These are phyloP conservation scores for Dioszegia hungarica DNA, from an alignment of 768 basidiomycete genomes.

Conservation along the genomic window DNA sequence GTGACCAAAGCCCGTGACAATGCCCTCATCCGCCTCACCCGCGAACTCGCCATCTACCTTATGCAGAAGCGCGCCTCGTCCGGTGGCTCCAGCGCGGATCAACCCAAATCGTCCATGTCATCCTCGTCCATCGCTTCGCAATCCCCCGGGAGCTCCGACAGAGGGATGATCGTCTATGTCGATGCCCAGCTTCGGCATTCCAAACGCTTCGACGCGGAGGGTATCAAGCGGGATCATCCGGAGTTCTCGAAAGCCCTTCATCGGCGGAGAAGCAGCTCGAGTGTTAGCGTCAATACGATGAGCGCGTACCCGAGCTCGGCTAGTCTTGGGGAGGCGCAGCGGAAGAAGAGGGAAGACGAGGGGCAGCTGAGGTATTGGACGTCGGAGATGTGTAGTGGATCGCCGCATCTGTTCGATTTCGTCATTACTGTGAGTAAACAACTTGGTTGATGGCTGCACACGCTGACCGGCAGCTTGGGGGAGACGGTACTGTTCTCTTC, in stretches of 20 bases:
- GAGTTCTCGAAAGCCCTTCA: conserved; percentile 77
- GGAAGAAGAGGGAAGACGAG: conserved; percentile 56
- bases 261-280: conserved; percentile 63
- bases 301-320: conserved; percentile 57
- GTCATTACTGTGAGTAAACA: conserved; percentile 75
- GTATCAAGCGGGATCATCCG: conserved; percentile 78
- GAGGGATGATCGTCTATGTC: conserved; percentile 91
- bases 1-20: conserved; percentile 98
- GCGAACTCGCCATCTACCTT: conserved; percentile 87
- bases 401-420: conserved; percentile 92
- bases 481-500: conserved; percentile 96
- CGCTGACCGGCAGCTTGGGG: conserved; percentile 66
- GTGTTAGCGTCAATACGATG: conserved; percentile 48
- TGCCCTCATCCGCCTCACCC: conserved; percentile 86
- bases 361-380: conserved; percentile 98
- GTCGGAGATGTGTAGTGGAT: conserved; percentile 84
- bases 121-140: conserved; percentile 2
- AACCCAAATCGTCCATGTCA: background rate
- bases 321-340: conserved; percentile 30
- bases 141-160: conserved; percentile 31
- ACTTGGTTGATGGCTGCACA: background rate
- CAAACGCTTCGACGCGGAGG: conserved; percentile 87
- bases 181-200: conserved; percentile 84
- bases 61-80: conserved; percentile 62
- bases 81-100: background rate